Percentiles rank a stretch among this genome's conserved stretches.
Evolutionary conservation across 306 rosid genomes (phyloP).

Genomic region (Nissolia schottii): DNA sequence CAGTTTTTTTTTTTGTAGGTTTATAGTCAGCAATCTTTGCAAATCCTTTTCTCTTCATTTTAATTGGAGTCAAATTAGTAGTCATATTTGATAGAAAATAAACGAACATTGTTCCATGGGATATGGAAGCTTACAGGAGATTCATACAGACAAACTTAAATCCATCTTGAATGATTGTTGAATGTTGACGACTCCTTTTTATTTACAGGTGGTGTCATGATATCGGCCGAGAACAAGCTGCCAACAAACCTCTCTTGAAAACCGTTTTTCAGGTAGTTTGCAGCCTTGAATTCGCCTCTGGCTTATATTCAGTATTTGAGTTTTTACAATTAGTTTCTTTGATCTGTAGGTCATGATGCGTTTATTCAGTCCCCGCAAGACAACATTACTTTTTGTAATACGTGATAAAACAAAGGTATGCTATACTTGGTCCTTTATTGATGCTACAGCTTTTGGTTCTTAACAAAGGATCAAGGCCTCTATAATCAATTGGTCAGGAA

Average conservation of each 20-base stretch:
- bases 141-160: not conserved
- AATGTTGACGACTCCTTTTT: not conserved
- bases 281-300: not conserved
- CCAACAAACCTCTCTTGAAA: conserved; percentile 54
- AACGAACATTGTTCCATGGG: not conserved
- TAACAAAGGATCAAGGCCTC: not conserved
- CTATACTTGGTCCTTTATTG: not conserved
- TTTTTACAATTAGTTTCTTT: conserved; percentile 1
- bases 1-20: not conserved
- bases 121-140: not conserved
- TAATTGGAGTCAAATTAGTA: not conserved
- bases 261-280: conserved; percentile 63
- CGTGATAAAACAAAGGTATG: conserved; percentile 71
- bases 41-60: not conserved
- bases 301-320: not conserved
- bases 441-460: not conserved
- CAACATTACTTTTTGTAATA: conserved; percentile 61
- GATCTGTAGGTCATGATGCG: conserved; percentile 60
- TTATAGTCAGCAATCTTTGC: not conserved
- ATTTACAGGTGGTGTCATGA: conserved; percentile 75
- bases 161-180: not conserved
- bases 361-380: conserved; percentile 61
- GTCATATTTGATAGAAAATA: not conserved
- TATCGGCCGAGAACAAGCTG: conserved; percentile 30
- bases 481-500: not conserved